Conservation (phyloP, 2,329 filamentous ascomycete genomes). For the Fusarium odoratissimum region DNA sequence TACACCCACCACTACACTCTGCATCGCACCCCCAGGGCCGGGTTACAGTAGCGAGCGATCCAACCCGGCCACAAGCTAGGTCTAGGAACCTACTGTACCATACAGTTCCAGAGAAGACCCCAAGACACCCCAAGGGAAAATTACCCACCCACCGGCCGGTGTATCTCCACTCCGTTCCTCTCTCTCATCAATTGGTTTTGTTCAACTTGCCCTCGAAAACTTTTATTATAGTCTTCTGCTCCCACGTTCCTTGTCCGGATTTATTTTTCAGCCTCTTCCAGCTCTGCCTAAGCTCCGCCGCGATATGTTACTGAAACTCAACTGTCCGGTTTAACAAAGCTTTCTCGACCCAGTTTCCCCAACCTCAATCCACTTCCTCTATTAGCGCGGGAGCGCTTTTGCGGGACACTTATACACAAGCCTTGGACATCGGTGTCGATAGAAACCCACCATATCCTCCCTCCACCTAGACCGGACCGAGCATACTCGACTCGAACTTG, state of each 20-base stretch:
- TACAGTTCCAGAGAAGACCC: constrained; percentile 37
- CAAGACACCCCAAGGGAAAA: constrained; percentile 46
- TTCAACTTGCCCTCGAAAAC: constrained; percentile 47
- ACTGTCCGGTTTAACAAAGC: constrained; percentile 40
- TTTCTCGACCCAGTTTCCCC: constrained; percentile 37
- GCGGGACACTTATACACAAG: constrained; percentile 39
- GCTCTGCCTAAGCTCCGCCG: constrained; percentile 40
- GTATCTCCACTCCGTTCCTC: constrained; percentile 46
- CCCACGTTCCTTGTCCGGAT: constrained; percentile 27
- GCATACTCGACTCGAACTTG: constrained; percentile 20
- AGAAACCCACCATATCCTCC: constrained; percentile 31
- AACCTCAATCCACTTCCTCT: constrained; percentile 38
- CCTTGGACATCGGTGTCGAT: constrained; percentile 31
- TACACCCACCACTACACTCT: constrained; percentile 23
- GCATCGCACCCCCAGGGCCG: constrained; percentile 24
- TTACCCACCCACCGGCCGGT: constrained; percentile 44
- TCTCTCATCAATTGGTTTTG: constrained; percentile 47
- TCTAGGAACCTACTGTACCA: constrained; percentile 32
- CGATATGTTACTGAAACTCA: constrained; percentile 45
- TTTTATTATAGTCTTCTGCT: constrained; percentile 47
- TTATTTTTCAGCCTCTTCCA: constrained; percentile 43
- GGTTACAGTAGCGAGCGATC: constrained; percentile 39
- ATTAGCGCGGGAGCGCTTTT: constrained; percentile 38
- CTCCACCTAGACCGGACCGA: constrained; percentile 16
- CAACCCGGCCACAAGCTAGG: constrained; percentile 36